Evolutionary conservation across 768 basidiomycete genomes (phyloP).

Genomic region (Tephrocybe rancida): DNA sequence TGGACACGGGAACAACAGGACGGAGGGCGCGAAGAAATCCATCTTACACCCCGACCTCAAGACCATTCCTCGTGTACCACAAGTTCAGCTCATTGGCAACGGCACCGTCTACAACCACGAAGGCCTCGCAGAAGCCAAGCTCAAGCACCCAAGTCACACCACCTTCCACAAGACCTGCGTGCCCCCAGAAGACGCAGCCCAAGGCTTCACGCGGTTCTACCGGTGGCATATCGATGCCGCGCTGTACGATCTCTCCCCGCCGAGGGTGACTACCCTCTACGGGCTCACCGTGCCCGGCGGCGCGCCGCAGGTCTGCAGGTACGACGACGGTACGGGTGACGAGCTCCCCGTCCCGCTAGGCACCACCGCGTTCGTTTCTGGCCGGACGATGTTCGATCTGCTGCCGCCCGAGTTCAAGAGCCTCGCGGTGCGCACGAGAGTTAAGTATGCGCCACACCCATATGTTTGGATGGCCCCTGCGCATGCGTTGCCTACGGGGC

Average conservation of each 20-base stretch:
- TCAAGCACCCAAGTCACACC: slow-evolving; percentile 86
- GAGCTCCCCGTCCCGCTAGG: slow-evolving; percentile 82
- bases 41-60: slow-evolving; percentile 90
- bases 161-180: slow-evolving; percentile 86
- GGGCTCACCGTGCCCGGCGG: slow-evolving; percentile 75
- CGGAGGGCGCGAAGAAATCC: slow-evolving; percentile 69
- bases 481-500: slow-evolving; percentile 71
- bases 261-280: slow-evolving; percentile 85
- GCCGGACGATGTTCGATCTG: slow-evolving; percentile 83
- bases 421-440: slow-evolving; percentile 73
- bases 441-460: slow-evolving; percentile 83
- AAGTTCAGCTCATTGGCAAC: slow-evolving; percentile 93
- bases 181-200: slow-evolving; percentile 70
- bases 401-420: slow-evolving; percentile 74
- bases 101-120: slow-evolving; percentile 81
- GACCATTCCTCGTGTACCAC: slow-evolving; percentile 85
- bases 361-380: slow-evolving; percentile 84
- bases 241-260: slow-evolving; percentile 74
- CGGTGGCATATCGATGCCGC: slow-evolving; percentile 95
- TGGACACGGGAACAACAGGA: slow-evolving; percentile 91
- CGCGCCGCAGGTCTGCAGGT: slow-evolving; percentile 60
- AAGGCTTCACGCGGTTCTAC: slow-evolving; percentile 86
- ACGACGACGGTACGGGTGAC: slow-evolving; percentile 89
- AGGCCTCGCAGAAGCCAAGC: slow-evolving; percentile 72
- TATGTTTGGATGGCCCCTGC: slow-evolving; percentile 91